Conservation (phyloP, 1,284 basidiomycete genomes). For the Polyporus tsugae region DNA sequence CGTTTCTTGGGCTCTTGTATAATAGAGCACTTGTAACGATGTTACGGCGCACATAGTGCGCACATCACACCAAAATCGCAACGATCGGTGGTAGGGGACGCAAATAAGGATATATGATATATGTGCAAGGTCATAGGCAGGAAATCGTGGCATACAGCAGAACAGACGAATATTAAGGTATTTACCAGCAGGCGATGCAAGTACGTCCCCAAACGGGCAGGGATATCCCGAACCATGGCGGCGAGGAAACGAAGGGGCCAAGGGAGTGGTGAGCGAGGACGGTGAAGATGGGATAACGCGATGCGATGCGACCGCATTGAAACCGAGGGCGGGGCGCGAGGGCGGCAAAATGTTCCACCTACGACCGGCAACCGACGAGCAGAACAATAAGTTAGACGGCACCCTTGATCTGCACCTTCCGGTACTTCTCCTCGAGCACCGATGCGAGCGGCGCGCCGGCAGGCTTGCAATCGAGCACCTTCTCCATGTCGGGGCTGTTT, state of each 20-base stretch:
- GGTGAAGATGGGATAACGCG: background rate
- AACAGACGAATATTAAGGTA: slow-evolving; percentile 3
- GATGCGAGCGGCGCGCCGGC: slow-evolving; percentile 60
- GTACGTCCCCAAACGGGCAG: background rate
- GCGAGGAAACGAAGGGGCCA: background rate
- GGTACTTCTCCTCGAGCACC: slow-evolving; percentile 78
- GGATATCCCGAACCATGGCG: slow-evolving; percentile 2
- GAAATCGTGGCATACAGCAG: slow-evolving; percentile 3
- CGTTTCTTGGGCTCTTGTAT: background rate
- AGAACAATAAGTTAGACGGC: slow-evolving; percentile 42
- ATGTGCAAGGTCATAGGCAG: slow-evolving; percentile 1
- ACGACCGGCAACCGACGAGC: slow-evolving; percentile 3
- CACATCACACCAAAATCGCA: background rate
- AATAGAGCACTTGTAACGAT: background rate
- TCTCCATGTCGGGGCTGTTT: slow-evolving; percentile 62
- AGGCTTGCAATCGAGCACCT: slow-evolving; percentile 73
- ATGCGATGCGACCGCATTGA: background rate
- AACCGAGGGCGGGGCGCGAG: slow-evolving; percentile 1
- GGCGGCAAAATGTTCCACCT: slow-evolving; percentile 10
- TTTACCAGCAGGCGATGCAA: background rate
- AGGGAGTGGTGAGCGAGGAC: background rate
- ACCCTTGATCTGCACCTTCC: slow-evolving; percentile 79
- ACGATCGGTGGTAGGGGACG: background rate
- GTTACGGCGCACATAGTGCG: background rate
- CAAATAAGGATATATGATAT: slow-evolving; percentile 11